These are phyloP conservation scores for Pseudonitzschia pungens DNA, from an alignment of 108 stramenopile genomes.

Conservation along the genomic window DNA sequence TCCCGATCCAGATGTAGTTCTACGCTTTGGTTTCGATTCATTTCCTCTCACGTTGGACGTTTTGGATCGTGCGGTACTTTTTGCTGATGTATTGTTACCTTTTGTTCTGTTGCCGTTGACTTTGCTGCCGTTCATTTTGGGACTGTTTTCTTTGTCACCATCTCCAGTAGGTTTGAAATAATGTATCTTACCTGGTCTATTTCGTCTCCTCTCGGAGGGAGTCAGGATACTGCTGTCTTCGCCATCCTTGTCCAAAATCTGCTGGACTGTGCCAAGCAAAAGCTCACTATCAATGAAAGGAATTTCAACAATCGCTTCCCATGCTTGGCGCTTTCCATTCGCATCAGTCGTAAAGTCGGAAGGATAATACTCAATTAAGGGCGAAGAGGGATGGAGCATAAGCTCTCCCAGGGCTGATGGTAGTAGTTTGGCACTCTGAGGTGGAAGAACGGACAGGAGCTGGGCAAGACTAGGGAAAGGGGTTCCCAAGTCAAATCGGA, in stretches of 20 bases:
- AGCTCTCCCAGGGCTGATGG: slow-evolving; percentile 87
- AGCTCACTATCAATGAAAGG: slow-evolving; percentile 94
- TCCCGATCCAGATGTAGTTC: background rate
- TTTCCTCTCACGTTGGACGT: background rate
- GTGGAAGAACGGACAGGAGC: slow-evolving; percentile 94
- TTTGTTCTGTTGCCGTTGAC: background rate
- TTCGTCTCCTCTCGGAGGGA: slow-evolving; percentile 72
- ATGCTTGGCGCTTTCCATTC: slow-evolving; percentile 90
- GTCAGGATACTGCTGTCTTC: slow-evolving; percentile 44
- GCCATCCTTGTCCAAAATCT: slow-evolving; percentile 60
- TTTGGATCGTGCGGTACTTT: background rate
- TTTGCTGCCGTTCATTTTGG: background rate
- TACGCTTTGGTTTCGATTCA: background rate
- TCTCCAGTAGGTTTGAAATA: slow-evolving; percentile 47
- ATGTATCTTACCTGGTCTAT: slow-evolving; percentile 59
- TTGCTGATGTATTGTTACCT: background rate
- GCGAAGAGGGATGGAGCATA: slow-evolving; percentile 88
- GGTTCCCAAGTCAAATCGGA: slow-evolving; percentile 63
- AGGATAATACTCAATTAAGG: slow-evolving; percentile 89
- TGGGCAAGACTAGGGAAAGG: slow-evolving; percentile 94
- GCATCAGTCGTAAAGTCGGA: slow-evolving; percentile 75
- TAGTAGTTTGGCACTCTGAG: slow-evolving; percentile 87
- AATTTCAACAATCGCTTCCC: slow-evolving; percentile 97
- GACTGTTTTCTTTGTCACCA: slow-evolving; percentile 6
- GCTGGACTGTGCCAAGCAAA: slow-evolving; percentile 74